These are phyloP conservation scores for Rosa multiflora DNA, from an alignment of 306 rosid species.

Conservation along the genomic window DNA sequence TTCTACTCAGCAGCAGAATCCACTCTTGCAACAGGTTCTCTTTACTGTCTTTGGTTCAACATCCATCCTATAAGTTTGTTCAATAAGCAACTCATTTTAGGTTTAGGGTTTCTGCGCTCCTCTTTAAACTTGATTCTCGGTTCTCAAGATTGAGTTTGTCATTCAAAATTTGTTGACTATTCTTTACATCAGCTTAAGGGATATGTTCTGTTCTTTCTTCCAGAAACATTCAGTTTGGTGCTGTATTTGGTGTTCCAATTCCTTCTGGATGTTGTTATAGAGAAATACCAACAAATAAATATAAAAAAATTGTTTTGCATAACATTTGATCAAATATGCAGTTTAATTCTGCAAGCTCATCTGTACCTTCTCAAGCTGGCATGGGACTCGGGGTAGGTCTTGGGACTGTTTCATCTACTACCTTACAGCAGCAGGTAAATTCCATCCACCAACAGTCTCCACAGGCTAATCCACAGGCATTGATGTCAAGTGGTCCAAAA, in stretches of 20 bases:
- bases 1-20: conserved; percentile 78
- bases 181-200: background rate
- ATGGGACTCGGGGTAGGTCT: conserved; percentile 72
- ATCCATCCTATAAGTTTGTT: conserved; percentile 10
- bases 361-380: conserved; percentile 76
- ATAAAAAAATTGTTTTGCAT: background rate
- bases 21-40: conserved; percentile 81
- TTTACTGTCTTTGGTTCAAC: conserved; percentile 8
- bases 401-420: conserved; percentile 54
- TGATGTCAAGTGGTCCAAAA: conserved; percentile 56
- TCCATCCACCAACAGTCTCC: conserved; percentile 74
- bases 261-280: background rate
- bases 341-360: conserved; percentile 72
- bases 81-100: background rate
- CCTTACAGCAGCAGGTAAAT: conserved; percentile 72
- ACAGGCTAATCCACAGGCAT: conserved; percentile 62
- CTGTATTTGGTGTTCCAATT: conserved; percentile 9
- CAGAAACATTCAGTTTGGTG: background rate
- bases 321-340: conserved; percentile 40
- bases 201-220: background rate
- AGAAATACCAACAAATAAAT: background rate
- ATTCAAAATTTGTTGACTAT: background rate
- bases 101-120: background rate
- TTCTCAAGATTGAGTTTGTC: background rate
- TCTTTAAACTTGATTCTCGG: background rate